phyloP scores from a whole-genome alignment of 23 red algal genomes.

The Chondrus crispus region DNA sequence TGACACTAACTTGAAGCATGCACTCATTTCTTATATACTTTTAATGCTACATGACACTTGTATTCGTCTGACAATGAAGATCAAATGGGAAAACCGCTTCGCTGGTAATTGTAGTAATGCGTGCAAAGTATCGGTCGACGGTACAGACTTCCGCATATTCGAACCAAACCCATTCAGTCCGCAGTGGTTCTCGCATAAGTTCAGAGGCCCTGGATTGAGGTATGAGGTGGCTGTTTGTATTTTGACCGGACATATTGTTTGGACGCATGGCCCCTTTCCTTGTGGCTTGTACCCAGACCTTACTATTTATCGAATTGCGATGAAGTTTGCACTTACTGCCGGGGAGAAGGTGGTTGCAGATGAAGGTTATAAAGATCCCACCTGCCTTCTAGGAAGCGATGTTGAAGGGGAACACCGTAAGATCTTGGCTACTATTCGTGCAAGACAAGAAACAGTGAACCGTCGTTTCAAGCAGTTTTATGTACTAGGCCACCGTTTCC shows the following conservation, averaged over 20 bases:
- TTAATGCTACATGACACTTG: too few species aligned
- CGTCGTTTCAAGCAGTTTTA: neutral
- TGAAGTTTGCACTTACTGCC: neutral
- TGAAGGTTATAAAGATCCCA: neutral
- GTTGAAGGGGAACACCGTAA: too few species aligned
- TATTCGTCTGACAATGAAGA: too few species aligned
- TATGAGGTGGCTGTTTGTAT: neutral
- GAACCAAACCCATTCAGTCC: neutral
- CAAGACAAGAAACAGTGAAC: neutral
- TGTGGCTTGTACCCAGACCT: slow-evolving; percentile 3
- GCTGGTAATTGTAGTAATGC: too few species aligned
- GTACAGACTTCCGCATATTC: neutral
- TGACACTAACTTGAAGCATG: too few species aligned
- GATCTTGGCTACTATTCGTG: neutral
- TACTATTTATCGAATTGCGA: neutral
- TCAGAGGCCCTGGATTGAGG: neutral
- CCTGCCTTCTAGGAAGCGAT: neutral
- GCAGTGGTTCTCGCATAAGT: neutral
- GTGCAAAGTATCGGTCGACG: neutral
- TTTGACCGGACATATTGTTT: neutral
- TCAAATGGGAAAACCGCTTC: too few species aligned
- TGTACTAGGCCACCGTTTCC: neutral
- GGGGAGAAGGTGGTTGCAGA: neutral
- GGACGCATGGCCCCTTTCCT: neutral
- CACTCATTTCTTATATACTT: neutral